A percentile compares a stretch with the other conserved stretches of the same genome.
Evolutionary conservation across 306 rosid species (phyloP).

Genomic region (Cucurbita maxima): DNA sequence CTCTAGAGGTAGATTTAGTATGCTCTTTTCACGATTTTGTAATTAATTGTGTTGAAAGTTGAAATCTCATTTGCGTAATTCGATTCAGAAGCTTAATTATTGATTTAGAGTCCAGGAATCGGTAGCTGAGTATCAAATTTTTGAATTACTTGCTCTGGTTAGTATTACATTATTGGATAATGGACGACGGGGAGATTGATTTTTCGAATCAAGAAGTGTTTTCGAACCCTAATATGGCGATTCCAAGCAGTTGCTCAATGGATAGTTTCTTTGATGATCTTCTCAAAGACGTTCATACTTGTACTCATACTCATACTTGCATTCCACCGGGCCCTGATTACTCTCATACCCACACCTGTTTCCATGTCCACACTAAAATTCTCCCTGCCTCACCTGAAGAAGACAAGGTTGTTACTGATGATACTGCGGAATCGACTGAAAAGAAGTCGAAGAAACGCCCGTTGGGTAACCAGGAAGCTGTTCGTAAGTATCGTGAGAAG

Average conservation of each 20-base stretch:
- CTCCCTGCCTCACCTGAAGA: constrained; percentile 42
- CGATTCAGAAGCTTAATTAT: not conserved
- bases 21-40: not conserved
- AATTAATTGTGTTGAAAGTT: not conserved
- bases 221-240: constrained; percentile 53
- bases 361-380: constrained; percentile 61
- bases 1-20: not conserved
- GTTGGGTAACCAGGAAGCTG: constrained; percentile 67
- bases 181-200: constrained; percentile 65
- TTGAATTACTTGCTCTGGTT: not conserved
- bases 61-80: not conserved
- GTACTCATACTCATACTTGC: constrained; percentile 93
- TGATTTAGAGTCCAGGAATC: not conserved
- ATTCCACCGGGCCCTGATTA: constrained; percentile 89
- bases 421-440: constrained; percentile 46
- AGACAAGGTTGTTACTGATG: constrained; percentile 54
- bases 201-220: constrained; percentile 15
- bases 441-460: constrained; percentile 66
- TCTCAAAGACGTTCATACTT: constrained; percentile 55
- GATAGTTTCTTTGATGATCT: constrained; percentile 77
- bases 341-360: constrained; percentile 81
- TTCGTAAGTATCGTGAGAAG: constrained; percentile 91
- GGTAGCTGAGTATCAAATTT: not conserved
- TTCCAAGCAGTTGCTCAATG: constrained; percentile 66
- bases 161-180: not conserved